Conservation (phyloP, 352 stramenopile genomes). For the Heterotrichella gracilis region DNA sequence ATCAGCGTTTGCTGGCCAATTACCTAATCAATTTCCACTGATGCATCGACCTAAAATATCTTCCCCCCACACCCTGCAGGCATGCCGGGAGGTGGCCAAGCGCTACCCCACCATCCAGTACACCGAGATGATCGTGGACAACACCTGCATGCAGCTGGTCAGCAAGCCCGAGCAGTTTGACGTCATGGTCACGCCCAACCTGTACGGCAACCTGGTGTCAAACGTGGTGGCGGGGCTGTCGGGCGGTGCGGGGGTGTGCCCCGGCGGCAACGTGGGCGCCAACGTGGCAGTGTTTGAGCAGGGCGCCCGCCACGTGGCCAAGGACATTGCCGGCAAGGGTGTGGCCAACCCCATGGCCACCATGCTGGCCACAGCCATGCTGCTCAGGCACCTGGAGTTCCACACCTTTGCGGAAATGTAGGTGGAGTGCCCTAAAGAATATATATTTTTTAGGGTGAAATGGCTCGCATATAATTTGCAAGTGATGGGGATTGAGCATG, state of each 20-base stretch:
- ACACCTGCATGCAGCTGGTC: slow-evolving; percentile 49
- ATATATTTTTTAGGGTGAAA: too few species aligned
- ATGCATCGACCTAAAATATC: too few species aligned
- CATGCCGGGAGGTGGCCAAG: slow-evolving; percentile 36
- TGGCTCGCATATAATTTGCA: too few species aligned
- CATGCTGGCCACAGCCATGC: too few species aligned
- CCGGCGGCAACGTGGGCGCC: slow-evolving; percentile 32
- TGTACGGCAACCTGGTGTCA: slow-evolving; percentile 47
- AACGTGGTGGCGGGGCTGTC: slow-evolving; percentile 39
- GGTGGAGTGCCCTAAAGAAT: too few species aligned
- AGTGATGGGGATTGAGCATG: too few species aligned
- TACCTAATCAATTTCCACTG: too few species aligned
- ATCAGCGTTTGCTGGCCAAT: too few species aligned
- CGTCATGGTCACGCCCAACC: slow-evolving; percentile 47
- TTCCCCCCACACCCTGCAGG: too few species aligned
- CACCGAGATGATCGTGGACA: slow-evolving; percentile 30
- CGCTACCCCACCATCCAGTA: slow-evolving; percentile 24
- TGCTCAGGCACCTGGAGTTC: too few species aligned
- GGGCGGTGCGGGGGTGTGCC: slow-evolving; percentile 40
- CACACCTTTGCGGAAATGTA: too few species aligned
- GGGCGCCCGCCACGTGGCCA: slow-evolving; percentile 33
- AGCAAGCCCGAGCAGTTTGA: slow-evolving; percentile 45
- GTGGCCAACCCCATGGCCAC: slow-evolving; percentile 41
- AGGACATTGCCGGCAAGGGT: slow-evolving; percentile 38
- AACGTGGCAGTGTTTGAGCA: slow-evolving; percentile 31